These are phyloP conservation scores for Ceratobasidium sp. DNA, from an alignment of 1,284 basidiomycete species.

Conservation along the genomic window DNA sequence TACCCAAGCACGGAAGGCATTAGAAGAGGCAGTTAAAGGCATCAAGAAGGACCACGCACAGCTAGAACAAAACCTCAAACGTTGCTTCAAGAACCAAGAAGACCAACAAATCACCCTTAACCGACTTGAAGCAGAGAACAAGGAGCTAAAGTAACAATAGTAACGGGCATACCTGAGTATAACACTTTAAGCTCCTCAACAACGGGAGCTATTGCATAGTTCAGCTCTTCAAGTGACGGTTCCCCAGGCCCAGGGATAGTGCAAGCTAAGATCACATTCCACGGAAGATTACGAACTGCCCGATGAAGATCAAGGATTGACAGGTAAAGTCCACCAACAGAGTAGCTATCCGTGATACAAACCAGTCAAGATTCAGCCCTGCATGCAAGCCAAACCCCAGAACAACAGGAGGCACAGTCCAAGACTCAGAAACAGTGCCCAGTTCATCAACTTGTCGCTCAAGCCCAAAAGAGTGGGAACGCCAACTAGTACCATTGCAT, in stretches of 20 bases:
- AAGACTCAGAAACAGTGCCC: not conserved
- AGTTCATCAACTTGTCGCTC: not conserved
- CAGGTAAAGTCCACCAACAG: slow-evolving; percentile 1
- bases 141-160: no score
- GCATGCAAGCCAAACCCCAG: slow-evolving; percentile 20
- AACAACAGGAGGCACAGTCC: no score
- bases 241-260: slow-evolving; percentile 1
- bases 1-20: no score
- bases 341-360: not conserved
- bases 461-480: not conserved
- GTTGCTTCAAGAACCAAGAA: no score
- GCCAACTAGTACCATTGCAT: not conserved
- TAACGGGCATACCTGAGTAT: slow-evolving; percentile 23
- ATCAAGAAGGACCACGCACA: no score
- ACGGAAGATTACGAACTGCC: not conserved
- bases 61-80: no score
- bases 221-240: slow-evolving; percentile 10
- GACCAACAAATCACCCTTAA: no score
- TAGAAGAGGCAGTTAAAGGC: no score
- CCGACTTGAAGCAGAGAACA: no score
- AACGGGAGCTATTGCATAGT: slow-evolving; percentile 8
- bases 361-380: slow-evolving; percentile 14
- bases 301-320: not conserved
- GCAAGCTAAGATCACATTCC: slow-evolving; percentile 20
- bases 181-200: not conserved